Percentiles rank a stretch among this genome's conserved stretches.
Conservation (phyloP, 768 basidiomycete genomes). For the Trametes sanguinea region DNA sequence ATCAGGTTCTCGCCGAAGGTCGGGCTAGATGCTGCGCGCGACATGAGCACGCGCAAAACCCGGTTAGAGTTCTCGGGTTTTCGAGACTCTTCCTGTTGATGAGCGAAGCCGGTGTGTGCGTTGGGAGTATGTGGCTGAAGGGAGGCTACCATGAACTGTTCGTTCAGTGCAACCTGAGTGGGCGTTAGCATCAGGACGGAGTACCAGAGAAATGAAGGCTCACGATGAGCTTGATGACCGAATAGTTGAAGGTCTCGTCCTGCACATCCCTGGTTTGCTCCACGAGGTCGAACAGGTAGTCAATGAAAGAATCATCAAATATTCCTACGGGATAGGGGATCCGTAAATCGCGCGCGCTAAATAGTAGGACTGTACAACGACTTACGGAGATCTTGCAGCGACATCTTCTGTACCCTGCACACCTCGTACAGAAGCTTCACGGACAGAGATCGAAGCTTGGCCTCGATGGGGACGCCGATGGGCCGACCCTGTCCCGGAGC, state of each 20-base stretch:
- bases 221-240: slow-evolving; percentile 92
- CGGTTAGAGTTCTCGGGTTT: slow-evolving; percentile 63
- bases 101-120: slow-evolving; percentile 17
- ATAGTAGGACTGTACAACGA: slow-evolving; percentile 8
- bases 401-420: slow-evolving; percentile 85
- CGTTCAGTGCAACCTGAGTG: slow-evolving; percentile 83
- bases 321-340: slow-evolving; percentile 48
- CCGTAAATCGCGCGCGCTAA: too few species aligned
- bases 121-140: slow-evolving; percentile 39
- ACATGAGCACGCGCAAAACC: slow-evolving; percentile 79
- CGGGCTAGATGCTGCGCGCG: slow-evolving; percentile 83
- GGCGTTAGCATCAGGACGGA: neutral
- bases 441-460: slow-evolving; percentile 70
- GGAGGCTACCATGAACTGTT: slow-evolving; percentile 96
- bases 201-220: slow-evolving; percentile 28
- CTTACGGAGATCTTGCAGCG: slow-evolving; percentile 77
- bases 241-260: slow-evolving; percentile 94
- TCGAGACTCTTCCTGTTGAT: slow-evolving; percentile 14
- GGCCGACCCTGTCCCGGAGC: slow-evolving; percentile 40
- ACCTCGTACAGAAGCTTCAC: slow-evolving; percentile 88
- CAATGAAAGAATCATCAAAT: slow-evolving; percentile 84
- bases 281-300: slow-evolving; percentile 88
- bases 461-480: slow-evolving; percentile 73
- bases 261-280: slow-evolving; percentile 86
- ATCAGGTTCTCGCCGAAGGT: slow-evolving; percentile 99